These are phyloP conservation scores for Ulvella scutata DNA, from an alignment of 139 green algal genomes.

Conservation along the genomic window DNA sequence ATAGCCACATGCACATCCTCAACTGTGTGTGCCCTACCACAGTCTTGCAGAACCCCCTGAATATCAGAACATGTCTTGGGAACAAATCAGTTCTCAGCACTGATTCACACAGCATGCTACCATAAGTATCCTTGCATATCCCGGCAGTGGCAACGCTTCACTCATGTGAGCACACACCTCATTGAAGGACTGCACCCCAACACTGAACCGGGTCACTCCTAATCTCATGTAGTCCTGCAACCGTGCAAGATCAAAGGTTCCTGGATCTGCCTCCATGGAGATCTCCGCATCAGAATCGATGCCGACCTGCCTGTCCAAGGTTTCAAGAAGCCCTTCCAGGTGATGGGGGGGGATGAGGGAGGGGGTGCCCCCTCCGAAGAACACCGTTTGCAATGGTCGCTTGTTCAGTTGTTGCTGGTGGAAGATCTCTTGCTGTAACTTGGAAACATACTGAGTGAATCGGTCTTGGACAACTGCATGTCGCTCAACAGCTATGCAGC, in stretches of 20 bases:
- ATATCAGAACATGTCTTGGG: not conserved
- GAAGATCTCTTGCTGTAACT: slow-evolving; percentile 51
- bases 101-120: too few relatives aligned
- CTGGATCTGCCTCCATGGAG: slow-evolving; percentile 84
- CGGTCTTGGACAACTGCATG: slow-evolving; percentile 14
- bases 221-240: slow-evolving; percentile 52
- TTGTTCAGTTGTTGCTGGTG: not conserved
- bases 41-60: slow-evolving; percentile 45
- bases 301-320: slow-evolving; percentile 31
- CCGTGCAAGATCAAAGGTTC: slow-evolving; percentile 69
- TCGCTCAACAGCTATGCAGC: not conserved
- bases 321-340: slow-evolving; percentile 46
- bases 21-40: slow-evolving; percentile 51
- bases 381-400: slow-evolving; percentile 52
- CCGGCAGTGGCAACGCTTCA: not conserved
- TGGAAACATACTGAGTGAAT: slow-evolving; percentile 41
- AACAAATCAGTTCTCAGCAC: too few relatives aligned
- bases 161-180: slow-evolving; percentile 15
- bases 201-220: slow-evolving; percentile 74
- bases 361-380: slow-evolving; percentile 63
- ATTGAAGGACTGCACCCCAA: slow-evolving; percentile 78
- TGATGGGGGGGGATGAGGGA: slow-evolving; percentile 53
- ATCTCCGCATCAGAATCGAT: slow-evolving; percentile 63
- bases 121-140: too few relatives aligned
- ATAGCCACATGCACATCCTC: slow-evolving; percentile 51